These are phyloP conservation scores for Novymonas esmeraldas DNA, from an alignment of 208 protist species.

Conservation along the genomic window DNA sequence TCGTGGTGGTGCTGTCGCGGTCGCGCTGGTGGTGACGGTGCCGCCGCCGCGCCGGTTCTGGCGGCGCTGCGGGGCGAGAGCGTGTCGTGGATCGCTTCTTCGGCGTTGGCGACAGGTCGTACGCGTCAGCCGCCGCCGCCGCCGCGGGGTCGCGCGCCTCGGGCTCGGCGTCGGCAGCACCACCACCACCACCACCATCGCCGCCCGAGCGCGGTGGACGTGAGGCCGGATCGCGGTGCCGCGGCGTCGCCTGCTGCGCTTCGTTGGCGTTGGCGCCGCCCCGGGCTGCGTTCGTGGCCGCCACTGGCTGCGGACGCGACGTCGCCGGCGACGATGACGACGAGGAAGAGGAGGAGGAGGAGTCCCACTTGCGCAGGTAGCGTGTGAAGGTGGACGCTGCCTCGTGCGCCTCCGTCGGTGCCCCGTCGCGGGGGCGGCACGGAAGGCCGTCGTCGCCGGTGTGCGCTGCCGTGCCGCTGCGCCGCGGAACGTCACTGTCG, in stretches of 20 bases:
- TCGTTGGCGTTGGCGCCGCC: not conserved
- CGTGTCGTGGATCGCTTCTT: slow-evolving; percentile 67
- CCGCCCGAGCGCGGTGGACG: no score
- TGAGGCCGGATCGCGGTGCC: not conserved
- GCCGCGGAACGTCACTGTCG: slow-evolving; percentile 14
- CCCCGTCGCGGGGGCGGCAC: not conserved
- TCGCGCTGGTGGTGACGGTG: not conserved
- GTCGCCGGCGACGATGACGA: not conserved
- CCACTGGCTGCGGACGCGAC: not conserved
- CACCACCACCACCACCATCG: not conserved
- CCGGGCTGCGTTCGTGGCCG: not conserved
- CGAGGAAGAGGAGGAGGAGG: slow-evolving; percentile 10
- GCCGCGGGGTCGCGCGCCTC: slow-evolving; percentile 12
- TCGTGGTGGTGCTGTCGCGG: slow-evolving; percentile 11
- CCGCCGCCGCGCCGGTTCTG: not conserved
- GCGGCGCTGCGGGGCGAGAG: slow-evolving; percentile 14
- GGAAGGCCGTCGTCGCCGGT: not conserved
- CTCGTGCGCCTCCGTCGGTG: not conserved
- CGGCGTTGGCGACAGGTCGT: slow-evolving; percentile 47
- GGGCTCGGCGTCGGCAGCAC: slow-evolving; percentile 12
- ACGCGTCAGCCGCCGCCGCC: slow-evolving; percentile 6
- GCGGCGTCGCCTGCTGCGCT: slow-evolving; percentile 1
- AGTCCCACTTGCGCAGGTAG: slow-evolving; percentile 27
- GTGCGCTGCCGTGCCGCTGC: slow-evolving; percentile 13
- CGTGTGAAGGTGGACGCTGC: not conserved